These are phyloP conservation scores for Strobilomyces confusus DNA, from an alignment of 768 basidiomycete species.

Conservation along the genomic window DNA sequence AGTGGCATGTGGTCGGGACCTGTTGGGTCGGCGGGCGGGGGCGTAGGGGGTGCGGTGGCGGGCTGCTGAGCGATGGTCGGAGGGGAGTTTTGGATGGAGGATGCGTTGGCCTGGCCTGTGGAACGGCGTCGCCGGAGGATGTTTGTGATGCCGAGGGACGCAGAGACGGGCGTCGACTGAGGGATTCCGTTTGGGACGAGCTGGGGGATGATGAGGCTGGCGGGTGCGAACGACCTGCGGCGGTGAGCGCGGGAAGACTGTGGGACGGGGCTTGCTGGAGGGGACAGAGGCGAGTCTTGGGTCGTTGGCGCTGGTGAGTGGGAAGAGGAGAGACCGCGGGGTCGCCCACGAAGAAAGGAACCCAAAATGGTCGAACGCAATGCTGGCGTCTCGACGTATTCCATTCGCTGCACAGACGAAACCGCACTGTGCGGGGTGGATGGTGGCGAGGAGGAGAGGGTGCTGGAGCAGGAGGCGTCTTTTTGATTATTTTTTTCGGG, in stretches of 20 bases:
- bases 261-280: constrained; percentile 39
- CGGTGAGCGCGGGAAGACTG: constrained; percentile 30
- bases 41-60: constrained; percentile 4
- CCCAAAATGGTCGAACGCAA: constrained; percentile 62
- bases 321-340: constrained; percentile 63
- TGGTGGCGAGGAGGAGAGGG: neutral
- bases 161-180: constrained; percentile 19
- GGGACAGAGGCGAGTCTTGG: constrained; percentile 40
- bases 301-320: constrained; percentile 29
- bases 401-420: constrained; percentile 5
- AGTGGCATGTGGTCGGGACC: too few species aligned
- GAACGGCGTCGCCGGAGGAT: constrained; percentile 69
- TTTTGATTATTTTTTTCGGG: neutral
- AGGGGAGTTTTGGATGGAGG: constrained; percentile 22
- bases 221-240: constrained; percentile 39
- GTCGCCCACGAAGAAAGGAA: constrained; percentile 66
- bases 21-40: constrained; percentile 14
- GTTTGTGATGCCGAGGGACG: constrained; percentile 47
- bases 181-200: constrained; percentile 29
- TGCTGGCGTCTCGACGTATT: constrained; percentile 28
- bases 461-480: neutral
- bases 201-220: constrained; percentile 33
- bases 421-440: neutral
- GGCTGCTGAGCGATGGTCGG: constrained; percentile 5
- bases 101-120: constrained; percentile 43